Evolutionary conservation across 2,329 filamentous ascomycete genomes (phyloP).

Genomic region (Davidsoniella australis): DNA sequence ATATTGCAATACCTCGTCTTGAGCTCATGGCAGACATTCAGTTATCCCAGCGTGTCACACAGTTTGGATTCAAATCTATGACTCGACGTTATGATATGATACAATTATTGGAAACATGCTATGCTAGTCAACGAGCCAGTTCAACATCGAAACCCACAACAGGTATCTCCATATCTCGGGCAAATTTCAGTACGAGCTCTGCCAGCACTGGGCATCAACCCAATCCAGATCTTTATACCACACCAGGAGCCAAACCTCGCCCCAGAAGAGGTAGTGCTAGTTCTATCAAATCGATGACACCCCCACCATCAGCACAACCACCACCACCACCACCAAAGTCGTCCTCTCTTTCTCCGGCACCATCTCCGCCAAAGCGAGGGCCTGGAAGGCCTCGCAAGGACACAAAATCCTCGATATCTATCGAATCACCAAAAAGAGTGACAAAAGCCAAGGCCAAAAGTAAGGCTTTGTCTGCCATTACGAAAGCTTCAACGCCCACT

Average conservation of each 20-base stretch:
- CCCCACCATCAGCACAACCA: slow-evolving; percentile 9
- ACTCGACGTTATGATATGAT: slow-evolving; percentile 55
- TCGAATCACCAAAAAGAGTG: not conserved
- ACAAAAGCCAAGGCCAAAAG: not conserved
- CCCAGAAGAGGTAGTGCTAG: not conserved
- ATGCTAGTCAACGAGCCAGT: slow-evolving; percentile 38
- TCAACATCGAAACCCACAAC: not conserved
- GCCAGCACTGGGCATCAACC: not conserved
- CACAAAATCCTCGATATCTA: not conserved
- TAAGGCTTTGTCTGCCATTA: not conserved
- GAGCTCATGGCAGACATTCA: slow-evolving; percentile 44
- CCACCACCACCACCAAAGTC: not conserved
- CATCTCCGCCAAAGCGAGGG: slow-evolving; percentile 18
- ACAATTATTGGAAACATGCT: slow-evolving; percentile 51
- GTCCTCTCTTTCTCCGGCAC: not conserved
- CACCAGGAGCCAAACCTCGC: not conserved
- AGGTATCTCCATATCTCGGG: not conserved
- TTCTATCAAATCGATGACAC: slow-evolving; percentile 1
- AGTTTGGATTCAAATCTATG: slow-evolving; percentile 57
- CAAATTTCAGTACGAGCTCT: slow-evolving; percentile 4
- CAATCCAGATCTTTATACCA: not conserved
- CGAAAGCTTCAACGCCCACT: too few relatives aligned
- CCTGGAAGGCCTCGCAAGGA: slow-evolving; percentile 15
- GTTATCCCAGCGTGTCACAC: slow-evolving; percentile 41
- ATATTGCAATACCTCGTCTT: slow-evolving; percentile 34